Evolutionary conservation across 2,329 filamentous ascomycete genomes (phyloP), one percentile per base, ranked within the genome.

Genomic region (Geosmithia putterillii): DNA sequence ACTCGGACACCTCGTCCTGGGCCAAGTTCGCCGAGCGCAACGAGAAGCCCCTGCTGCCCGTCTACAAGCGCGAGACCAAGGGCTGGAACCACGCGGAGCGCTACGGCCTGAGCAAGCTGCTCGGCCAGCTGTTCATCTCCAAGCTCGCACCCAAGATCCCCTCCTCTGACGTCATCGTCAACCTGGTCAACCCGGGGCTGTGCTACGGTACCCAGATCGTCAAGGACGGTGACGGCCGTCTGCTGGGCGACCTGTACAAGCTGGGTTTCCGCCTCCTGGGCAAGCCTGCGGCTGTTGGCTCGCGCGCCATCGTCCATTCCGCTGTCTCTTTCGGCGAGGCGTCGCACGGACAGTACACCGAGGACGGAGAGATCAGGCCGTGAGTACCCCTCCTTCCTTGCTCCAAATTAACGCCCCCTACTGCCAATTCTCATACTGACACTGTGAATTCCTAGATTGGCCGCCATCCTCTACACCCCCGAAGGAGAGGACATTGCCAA

Each of bases 1-100:
- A 43, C 19, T 59, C 58, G 6, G 58, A 54, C 22, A 45, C 47
- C 18, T 48, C 47, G 7, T 47, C 44, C 20, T 51, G 44, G 47
- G 41, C 47, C 4, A 43, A 49, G 8, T 41, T 57, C 20, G 42
- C 47, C 15, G 49, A 49, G 2, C 12, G 34, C 17, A 36, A 22
- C 21, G n/a, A 35, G 17, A 19, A 10, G 4, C 28, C 39, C 12
- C 40, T 45, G 10, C 21, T 45, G 3, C 35, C 43, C 4, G 8
- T 20, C 7, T 44, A 41, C 34, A 35, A 44, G 14, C 20, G 22
- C 8, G 10, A 38, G 22, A 21, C 32, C 7, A 14, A 32, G 10
- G 17, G 20, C 34, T 43, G 37, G 35, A 38, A 40, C n/a, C 15
- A n/a, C 15, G 9, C 36, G 7, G n/a, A 38, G 4, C 39, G 39